Conservation (phyloP, 176 grass and related monocot species). For the Calamus simplicifolius region DNA sequence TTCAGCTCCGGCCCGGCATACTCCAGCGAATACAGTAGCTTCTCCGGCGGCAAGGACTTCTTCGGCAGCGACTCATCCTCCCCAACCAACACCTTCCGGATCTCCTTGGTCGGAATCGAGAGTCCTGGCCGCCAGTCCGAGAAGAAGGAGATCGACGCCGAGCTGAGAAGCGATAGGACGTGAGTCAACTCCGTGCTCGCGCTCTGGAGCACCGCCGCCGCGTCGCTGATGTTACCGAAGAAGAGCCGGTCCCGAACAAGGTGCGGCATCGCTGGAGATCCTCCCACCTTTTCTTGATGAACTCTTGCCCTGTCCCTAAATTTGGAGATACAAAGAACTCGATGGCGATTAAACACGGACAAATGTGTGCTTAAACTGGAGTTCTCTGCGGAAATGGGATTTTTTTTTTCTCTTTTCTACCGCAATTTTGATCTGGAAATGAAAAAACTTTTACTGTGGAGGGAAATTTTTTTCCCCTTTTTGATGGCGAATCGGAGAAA, state of each 20-base stretch:
- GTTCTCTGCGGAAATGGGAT: no score
- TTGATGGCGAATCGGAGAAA: no score
- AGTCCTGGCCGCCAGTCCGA: slow-evolving; percentile 41
- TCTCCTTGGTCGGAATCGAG: slow-evolving; percentile 35
- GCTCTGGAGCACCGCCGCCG: slow-evolving; percentile 35
- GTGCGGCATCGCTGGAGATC: slow-evolving; percentile 26
- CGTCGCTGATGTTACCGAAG: slow-evolving; percentile 63
- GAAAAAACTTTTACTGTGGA: no score
- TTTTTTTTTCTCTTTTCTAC: no score
- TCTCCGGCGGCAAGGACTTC: slow-evolving; percentile 24
- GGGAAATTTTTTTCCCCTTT: no score
- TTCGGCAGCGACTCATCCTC: slow-evolving; percentile 31
- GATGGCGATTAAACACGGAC: no score
- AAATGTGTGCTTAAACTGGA: no score
- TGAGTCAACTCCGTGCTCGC: slow-evolving; percentile 19
- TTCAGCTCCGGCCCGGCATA: slow-evolving; percentile 44
- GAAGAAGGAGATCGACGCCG: slow-evolving; percentile 65
- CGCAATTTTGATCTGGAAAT: no score
- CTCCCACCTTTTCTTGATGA: no score
- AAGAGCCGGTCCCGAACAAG: slow-evolving; percentile 59
- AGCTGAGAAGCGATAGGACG: slow-evolving; percentile 50
- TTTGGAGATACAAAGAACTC: no score
- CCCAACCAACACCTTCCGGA: slow-evolving; percentile 29
- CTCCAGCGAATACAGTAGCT: slow-evolving; percentile 54
- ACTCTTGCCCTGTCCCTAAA: no score